Evolutionary conservation across 2,329 filamentous ascomycete genomes (phyloP), one percentile per base, ranked within the genome.

Genomic region (Pseudogymnoascus sp.): DNA sequence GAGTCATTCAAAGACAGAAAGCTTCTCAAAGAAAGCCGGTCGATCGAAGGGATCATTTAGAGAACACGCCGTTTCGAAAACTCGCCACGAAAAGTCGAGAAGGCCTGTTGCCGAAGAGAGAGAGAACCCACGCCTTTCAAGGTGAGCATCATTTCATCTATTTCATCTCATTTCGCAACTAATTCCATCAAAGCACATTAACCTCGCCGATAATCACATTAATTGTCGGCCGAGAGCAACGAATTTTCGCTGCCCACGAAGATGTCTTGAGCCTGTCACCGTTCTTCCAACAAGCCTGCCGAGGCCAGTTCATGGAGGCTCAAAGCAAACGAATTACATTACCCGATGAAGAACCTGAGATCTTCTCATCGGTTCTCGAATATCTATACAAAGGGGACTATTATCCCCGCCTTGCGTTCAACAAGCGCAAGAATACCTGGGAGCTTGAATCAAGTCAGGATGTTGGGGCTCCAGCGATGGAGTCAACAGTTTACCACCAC

Each of bases 381-480:
- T 96, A 88, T 68, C 84, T 97, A 62, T 95, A 95, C 82, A 95
- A 95, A 76, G 92, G 92, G 66, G 92, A 96, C 75, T 96, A 96
- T 77, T 92, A 87, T 68, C 92, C 92, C 2, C 87, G 88, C 15
- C 81, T 96, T 24, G 76, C 90, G 62, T 90, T 91, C 75, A 90
- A 93, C 77, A 91, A 92, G 78, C 85, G 87, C 65, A 83, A 84
- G 61, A 86, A 90, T 73, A 86, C 84, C 60, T 96, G 90, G 87
- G 87, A 89, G 71, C 78, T 96, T n/a, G 91, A 95, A 74, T 13
- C 13, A 40, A 59, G 37, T 11, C 35, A 76, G 24, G 75, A 73
- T 33, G 72, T 75, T 21, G 47, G 47, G 35, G 47, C 47, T 2
- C 47, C 47, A 6, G 47, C 29, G 15, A 74, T 78, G 24, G 86